phyloP scores from a whole-genome alignment of 768 basidiomycete species.

The Exsudoporus frostii region DNA sequence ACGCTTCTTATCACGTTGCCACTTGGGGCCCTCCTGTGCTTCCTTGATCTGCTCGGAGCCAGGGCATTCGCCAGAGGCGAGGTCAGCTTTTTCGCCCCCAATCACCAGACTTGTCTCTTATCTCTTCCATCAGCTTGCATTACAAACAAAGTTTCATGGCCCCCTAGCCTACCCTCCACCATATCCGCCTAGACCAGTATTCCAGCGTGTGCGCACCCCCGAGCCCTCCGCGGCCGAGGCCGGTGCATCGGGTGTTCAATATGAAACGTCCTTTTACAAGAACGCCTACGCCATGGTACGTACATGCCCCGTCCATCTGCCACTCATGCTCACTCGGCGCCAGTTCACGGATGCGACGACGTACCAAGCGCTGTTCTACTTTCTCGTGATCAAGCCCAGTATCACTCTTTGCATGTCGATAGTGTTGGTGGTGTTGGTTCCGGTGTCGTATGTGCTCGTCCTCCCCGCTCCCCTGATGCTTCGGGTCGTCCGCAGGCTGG shows the following conservation, averaged over 20 bases:
- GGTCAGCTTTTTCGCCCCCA: constrained; percentile 34
- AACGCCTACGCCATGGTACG: constrained; percentile 79
- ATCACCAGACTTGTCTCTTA: constrained; percentile 6
- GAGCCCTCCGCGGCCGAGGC: constrained; percentile 49
- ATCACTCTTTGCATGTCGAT: constrained; percentile 69
- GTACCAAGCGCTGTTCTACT: constrained; percentile 85
- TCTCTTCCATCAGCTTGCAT: constrained; percentile 47
- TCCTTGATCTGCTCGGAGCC: constrained; percentile 73
- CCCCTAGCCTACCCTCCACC: constrained; percentile 62
- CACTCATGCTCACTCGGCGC: constrained; percentile 2
- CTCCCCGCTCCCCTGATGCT: constrained; percentile 68
- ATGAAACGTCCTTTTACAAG: constrained; percentile 74
- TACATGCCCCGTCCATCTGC: neutral
- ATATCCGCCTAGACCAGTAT: constrained; percentile 70
- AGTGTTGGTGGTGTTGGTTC: constrained; percentile 49
- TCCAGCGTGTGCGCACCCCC: constrained; percentile 57
- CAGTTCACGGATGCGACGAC: constrained; percentile 81
- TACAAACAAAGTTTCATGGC: constrained; percentile 69
- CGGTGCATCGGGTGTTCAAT: constrained; percentile 37
- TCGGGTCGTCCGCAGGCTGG: constrained; percentile 60
- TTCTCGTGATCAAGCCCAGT: constrained; percentile 80
- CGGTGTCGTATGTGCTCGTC: constrained; percentile 57
- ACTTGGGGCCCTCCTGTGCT: constrained; percentile 73
- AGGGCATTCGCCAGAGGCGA: constrained; percentile 69
- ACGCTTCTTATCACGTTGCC: constrained; percentile 78